Conservation (phyloP, 345 rosid species). For the Turritis glabra region DNA sequence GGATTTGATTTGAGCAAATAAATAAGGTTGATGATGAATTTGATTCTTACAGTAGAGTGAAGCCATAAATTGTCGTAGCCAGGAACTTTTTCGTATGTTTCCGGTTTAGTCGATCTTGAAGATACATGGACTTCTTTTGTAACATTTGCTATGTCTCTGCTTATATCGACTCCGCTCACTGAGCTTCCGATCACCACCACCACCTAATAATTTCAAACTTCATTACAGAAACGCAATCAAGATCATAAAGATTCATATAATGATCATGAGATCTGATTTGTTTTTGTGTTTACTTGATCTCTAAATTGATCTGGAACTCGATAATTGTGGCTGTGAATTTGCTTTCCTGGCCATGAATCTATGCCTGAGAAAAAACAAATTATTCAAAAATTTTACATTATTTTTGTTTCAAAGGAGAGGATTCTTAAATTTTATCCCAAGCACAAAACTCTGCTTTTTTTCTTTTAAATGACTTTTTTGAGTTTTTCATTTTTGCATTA, state of each 20-base stretch:
- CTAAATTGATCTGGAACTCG: constrained; percentile 58
- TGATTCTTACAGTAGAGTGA: constrained; percentile 66
- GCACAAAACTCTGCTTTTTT: no score
- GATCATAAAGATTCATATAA: not conserved
- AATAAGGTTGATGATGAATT: no score
- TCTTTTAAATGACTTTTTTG: no score
- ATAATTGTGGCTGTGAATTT: constrained; percentile 77
- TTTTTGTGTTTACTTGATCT: constrained; percentile 47
- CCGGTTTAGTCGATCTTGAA: constrained; percentile 50
- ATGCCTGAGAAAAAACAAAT: constrained; percentile 42
- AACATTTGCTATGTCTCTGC: constrained; percentile 57
- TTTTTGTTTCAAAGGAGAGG: no score
- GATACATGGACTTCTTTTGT: constrained; percentile 76
- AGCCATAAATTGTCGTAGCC: constrained; percentile 59
- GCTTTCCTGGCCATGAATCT: constrained; percentile 75
- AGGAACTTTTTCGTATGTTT: constrained; percentile 42
- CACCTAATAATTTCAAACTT: constrained; percentile 37
- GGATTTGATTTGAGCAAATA: no score
- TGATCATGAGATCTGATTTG: not conserved
- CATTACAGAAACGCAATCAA: not conserved
- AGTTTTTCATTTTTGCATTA: no score
- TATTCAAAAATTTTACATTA: no score
- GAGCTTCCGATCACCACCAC: constrained; percentile 62
- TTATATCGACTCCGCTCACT: constrained; percentile 51
- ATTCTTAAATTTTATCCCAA: no score